These are phyloP conservation scores for Westerdykella sp. DNA, from an alignment of 2,329 filamentous ascomycete species.

Conservation along the genomic window DNA sequence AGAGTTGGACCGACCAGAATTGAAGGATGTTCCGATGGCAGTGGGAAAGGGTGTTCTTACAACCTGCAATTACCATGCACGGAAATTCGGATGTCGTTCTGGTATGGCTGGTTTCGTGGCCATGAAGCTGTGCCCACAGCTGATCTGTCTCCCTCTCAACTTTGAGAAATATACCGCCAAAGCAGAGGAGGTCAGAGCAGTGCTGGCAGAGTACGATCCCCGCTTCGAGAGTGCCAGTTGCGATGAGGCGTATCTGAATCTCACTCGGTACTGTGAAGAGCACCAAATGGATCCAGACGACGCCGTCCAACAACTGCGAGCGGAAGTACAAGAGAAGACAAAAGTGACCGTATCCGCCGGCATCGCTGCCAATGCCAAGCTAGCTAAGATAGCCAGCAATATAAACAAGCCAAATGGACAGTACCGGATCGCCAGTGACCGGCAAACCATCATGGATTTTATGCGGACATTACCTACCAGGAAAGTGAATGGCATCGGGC, in stretches of 20 bases:
- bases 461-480: conserved; percentile 78
- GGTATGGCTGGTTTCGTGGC: conserved; percentile 97
- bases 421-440: conserved; percentile 66
- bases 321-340: conserved; percentile 67
- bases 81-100: conserved; percentile 83
- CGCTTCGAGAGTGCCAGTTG: conserved; percentile 90
- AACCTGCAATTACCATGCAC: conserved; percentile 80
- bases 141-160: conserved; percentile 76
- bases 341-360: conserved; percentile 88
- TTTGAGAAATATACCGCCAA: conserved; percentile 89
- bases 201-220: conserved; percentile 82
- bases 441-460: conserved; percentile 71
- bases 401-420: conserved; percentile 96
- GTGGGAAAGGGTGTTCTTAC: conserved; percentile 70
- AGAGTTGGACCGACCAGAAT: conserved; percentile 65
- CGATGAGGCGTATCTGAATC: conserved; percentile 93
- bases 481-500: conserved; percentile 91
- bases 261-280: conserved; percentile 72
- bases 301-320: conserved; percentile 69
- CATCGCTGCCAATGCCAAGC: conserved; percentile 84
- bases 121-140: conserved; percentile 81
- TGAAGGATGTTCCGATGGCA: conserved; percentile 82
- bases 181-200: conserved; percentile 75
- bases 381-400: conserved; percentile 94
- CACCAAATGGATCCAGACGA: conserved; percentile 65